These are phyloP conservation scores for Phytophthora lateralis DNA, from an alignment of 352 stramenopile genomes.

Conservation along the genomic window DNA sequence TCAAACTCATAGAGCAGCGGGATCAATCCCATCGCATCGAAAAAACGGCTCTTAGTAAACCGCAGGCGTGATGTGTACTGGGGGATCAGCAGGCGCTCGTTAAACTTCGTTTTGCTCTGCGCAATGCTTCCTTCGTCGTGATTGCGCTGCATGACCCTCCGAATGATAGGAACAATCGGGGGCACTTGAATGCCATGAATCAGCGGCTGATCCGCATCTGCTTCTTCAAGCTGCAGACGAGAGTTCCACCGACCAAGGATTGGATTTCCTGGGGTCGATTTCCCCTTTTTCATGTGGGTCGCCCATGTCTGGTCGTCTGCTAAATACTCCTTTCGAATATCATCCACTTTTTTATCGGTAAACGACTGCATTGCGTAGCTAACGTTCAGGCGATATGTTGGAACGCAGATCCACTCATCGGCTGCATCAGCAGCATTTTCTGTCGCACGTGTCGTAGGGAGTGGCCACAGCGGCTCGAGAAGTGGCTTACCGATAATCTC, in stretches of 20 bases:
- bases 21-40: conserved; percentile 84
- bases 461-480: conserved; percentile 71
- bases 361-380: conserved; percentile 68
- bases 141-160: conserved; percentile 82
- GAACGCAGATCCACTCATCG: conserved; percentile 77
- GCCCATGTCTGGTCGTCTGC: conserved; percentile 53
- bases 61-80: conserved; percentile 72
- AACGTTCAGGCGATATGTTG: conserved; percentile 68
- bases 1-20: conserved; percentile 89
- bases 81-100: conserved; percentile 78
- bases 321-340: conserved; percentile 55
- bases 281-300: conserved; percentile 62
- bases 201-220: conserved; percentile 61
- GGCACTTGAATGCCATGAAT: conserved; percentile 77
- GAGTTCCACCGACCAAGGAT: conserved; percentile 83
- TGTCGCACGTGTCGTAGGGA: conserved; percentile 30
- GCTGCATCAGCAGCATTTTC: conserved; percentile 21
- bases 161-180: conserved; percentile 81
- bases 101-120: conserved; percentile 64
- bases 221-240: conserved; percentile 60
- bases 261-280: conserved; percentile 71
- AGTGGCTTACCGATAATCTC: conserved; percentile 70
- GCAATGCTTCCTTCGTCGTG: conserved; percentile 63
- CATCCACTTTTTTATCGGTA: conserved; percentile 45
- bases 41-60: conserved; percentile 72